A percentile compares a stretch with the other conserved stretches of the same genome.
Conservation (phyloP, 345 rosid species). For the Eucalyptus erythrocorys region DNA sequence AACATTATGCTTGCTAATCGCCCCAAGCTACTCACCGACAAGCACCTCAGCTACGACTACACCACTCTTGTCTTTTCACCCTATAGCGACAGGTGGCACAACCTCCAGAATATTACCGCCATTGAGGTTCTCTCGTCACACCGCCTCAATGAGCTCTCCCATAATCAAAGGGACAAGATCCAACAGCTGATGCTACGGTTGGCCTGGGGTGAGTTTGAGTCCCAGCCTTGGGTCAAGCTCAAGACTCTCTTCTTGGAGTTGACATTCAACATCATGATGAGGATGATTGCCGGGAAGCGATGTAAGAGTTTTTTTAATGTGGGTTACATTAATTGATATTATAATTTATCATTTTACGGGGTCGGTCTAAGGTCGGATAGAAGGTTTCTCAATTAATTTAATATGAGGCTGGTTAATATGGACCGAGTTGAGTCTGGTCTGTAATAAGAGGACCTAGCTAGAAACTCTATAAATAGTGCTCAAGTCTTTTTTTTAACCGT, state of each 20-base stretch:
- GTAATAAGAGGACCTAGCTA: too few relatives aligned
- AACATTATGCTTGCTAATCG: conserved; percentile 31
- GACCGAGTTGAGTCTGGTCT: too few relatives aligned
- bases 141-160: conserved; percentile 19
- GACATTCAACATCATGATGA: conserved; percentile 8
- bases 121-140: conserved; percentile 31
- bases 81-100: conserved; percentile 56
- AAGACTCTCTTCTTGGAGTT: conserved; percentile 18
- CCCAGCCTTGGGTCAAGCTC: conserved; percentile 22
- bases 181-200: conserved; percentile 12
- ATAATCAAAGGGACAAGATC: conserved; percentile 30
- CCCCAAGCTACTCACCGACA: conserved; percentile 12
- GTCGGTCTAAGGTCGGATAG: accelerated
- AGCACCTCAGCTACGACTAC: conserved; percentile 24
- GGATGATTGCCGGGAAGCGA: conserved; percentile 41
- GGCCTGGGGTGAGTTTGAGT: background rate
- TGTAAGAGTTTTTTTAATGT: too few relatives aligned
- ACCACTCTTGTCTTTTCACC: conserved; percentile 8
- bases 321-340: too few relatives aligned
- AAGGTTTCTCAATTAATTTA: too few relatives aligned
- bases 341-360: too few relatives aligned
- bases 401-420: accelerated
- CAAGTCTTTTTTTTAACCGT: accelerated
- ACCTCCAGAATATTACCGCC: conserved; percentile 34
- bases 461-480: too few relatives aligned